Percentiles rank a stretch among this genome's conserved stretches.
Evolutionary conservation across 768 basidiomycete species (phyloP).

Genomic region (Pulveroboletus sp.): DNA sequence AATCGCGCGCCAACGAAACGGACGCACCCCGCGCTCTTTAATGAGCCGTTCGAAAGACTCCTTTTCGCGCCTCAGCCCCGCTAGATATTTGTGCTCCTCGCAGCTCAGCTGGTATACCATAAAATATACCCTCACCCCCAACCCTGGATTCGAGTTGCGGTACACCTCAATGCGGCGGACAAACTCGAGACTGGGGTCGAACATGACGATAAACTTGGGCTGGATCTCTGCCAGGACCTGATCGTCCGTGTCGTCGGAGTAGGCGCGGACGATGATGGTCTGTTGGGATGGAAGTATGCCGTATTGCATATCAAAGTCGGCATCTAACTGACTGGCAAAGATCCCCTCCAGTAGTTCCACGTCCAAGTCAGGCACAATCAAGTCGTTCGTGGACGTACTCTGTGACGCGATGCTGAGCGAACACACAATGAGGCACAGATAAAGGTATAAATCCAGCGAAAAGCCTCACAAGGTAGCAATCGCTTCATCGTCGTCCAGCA

Average conservation of each 20-base stretch:
- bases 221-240: conserved; percentile 78
- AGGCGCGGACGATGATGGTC: conserved; percentile 80
- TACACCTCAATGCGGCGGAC: conserved; percentile 92
- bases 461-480: conserved; percentile 57
- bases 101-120: conserved; percentile 91
- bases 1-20: background rate
- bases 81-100: conserved; percentile 94
- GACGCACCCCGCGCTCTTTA: conserved; percentile 81
- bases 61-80: conserved; percentile 85
- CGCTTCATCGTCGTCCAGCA: conserved; percentile 29
- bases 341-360: conserved; percentile 23
- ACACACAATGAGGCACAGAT: background rate
- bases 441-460: background rate
- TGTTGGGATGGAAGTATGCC: conserved; percentile 77
- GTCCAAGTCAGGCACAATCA: conserved; percentile 18
- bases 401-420: conserved; percentile 19
- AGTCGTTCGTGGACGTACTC: conserved; percentile 12
- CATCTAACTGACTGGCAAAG: conserved; percentile 34
- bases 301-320: conserved; percentile 73
- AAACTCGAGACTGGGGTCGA: conserved; percentile 91
- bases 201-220: conserved; percentile 93
- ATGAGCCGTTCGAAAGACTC: conserved; percentile 91
- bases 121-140: conserved; percentile 88
- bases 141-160: conserved; percentile 74
- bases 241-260: conserved; percentile 92